Conservation (phyloP, 1,139 yeast genomes). For the Kodamaea plutei region DNA sequence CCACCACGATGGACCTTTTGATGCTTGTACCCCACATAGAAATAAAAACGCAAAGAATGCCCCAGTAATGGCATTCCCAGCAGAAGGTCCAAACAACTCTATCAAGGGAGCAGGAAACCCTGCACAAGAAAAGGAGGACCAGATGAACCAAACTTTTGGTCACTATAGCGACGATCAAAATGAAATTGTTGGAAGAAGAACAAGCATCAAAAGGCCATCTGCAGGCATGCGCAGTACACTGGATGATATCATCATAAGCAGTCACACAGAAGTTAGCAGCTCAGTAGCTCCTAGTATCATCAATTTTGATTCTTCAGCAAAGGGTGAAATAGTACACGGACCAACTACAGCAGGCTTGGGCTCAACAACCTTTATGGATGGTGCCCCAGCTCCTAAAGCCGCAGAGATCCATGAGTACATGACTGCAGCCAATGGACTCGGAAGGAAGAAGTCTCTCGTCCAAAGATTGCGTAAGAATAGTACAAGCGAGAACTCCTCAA, state of each 20-base stretch:
- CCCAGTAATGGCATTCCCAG: constrained; percentile 93
- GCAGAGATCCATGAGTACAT: constrained; percentile 23
- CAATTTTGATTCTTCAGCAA: constrained; percentile 66
- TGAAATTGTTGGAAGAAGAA: constrained; percentile 32
- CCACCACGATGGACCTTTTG: constrained; percentile 99
- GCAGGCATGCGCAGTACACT: constrained; percentile 11
- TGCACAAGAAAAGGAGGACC: constrained; percentile 47
- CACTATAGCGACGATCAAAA: constrained; percentile 35
- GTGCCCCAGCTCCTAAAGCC: constrained; percentile 81
- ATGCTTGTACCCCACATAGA: constrained; percentile 96
- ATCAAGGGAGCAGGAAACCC: constrained; percentile 56
- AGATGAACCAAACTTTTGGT: constrained; percentile 63
- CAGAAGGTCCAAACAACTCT: constrained; percentile 88
- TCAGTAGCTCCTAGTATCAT: constrained; percentile 41
- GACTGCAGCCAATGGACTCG: constrained; percentile 39
- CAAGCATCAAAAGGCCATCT: constrained; percentile 14
- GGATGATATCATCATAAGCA: neutral
- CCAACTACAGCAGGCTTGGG: constrained; percentile 84
- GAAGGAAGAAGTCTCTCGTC: constrained; percentile 72
- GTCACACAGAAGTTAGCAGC: constrained; percentile 1
- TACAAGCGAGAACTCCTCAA: constrained; percentile 29
- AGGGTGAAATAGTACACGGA: constrained; percentile 78
- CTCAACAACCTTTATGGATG: constrained; percentile 87
- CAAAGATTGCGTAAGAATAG: constrained; percentile 56
- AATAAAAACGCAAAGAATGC: constrained; percentile 78